Conservation (phyloP, 2,329 filamentous ascomycete genomes). For the Hypomyces rosellus region DNA sequence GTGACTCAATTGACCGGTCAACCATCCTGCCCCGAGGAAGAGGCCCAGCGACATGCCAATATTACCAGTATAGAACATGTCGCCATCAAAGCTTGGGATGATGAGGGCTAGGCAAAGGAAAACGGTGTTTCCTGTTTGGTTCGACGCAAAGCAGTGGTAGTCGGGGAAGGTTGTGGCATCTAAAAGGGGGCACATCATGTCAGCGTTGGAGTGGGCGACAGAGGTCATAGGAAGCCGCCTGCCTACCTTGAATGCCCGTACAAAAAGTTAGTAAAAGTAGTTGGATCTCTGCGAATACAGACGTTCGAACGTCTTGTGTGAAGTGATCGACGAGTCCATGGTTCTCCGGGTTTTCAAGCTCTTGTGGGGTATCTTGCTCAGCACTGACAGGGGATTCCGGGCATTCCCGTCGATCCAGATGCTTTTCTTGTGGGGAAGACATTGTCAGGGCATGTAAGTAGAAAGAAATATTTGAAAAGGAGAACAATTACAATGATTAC, state of each 20-base stretch:
- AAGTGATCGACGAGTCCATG: slow-evolving; percentile 13
- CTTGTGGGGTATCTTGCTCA: slow-evolving; percentile 1
- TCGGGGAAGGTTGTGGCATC: slow-evolving; percentile 56
- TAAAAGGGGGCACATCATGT: slow-evolving; percentile 11
- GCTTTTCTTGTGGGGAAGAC: slow-evolving; percentile 3
- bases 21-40: slow-evolving; percentile 48
- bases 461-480: too few relatives aligned
- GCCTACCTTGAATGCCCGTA: slow-evolving; percentile 43
- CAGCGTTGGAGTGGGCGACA: neutral
- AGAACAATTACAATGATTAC: neutral
- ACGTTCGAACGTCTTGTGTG: slow-evolving; percentile 29
- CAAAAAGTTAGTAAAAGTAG: slow-evolving; percentile 43
- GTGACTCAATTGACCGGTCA: slow-evolving; percentile 52
- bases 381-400: slow-evolving; percentile 3
- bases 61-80: slow-evolving; percentile 46
- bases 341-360: neutral
- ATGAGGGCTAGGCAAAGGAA: slow-evolving; percentile 49
- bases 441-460: neutral
- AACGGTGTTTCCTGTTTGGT: slow-evolving; percentile 60
- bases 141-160: slow-evolving; percentile 57
- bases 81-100: slow-evolving; percentile 39
- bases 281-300: slow-evolving; percentile 38
- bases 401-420: neutral
- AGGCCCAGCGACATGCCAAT: slow-evolving; percentile 49
- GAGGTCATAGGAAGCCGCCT: neutral